Base-by-base conservation (phyloP, 2,329 filamentous ascomycete species). In the Grosmannia clavigera region DNA sequence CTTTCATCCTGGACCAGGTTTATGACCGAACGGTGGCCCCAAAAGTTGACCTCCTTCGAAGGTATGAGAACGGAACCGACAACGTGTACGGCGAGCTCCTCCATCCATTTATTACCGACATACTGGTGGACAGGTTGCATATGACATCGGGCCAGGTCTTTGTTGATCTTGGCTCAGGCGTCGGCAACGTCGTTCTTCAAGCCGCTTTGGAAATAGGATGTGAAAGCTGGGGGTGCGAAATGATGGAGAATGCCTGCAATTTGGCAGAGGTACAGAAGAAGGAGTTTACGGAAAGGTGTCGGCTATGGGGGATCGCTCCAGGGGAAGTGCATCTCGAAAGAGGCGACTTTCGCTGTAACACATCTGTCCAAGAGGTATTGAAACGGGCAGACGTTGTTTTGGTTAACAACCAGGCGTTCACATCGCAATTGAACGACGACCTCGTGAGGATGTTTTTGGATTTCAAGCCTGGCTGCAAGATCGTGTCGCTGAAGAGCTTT, bases 321-420 rank as follows among this genome's bases (percentile, higher is more conserved):
- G 94, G 94, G 63, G 78, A 82, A 62, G 88, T 94, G n/a, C 81
- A 84, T 62, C 82, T 99, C 7, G 82, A 92, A 63, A 78, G 85
- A 52, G 94, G 90, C 61, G 89, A 96, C 70, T 96, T 99, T 68
- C 83, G 91, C 11, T 83, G 85, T 64, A 88, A 87, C 65, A 71
- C 80, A 19, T 78, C 79, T 61, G 90, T 96, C 56, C 79, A 85
- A 62, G 80, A 84, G 29, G 85, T 86, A 9, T 79, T 99, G 57
- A 86, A 87, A 71, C 83, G 86, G 59, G 92, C 94, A 1, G 94
- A 99, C 70, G 92, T 97, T n/a, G 83, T 99, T 22, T 81, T 99
- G 31, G 92, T 97, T 67, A 99, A 99, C 77, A 99, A 99, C 74
- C 92, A 97, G 73, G 94, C 91, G 2, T 99, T 99, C 73, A 92